These are phyloP conservation scores for Phoenix roebelenii DNA, from an alignment of 176 grass and related monocot genomes.

Conservation along the genomic window DNA sequence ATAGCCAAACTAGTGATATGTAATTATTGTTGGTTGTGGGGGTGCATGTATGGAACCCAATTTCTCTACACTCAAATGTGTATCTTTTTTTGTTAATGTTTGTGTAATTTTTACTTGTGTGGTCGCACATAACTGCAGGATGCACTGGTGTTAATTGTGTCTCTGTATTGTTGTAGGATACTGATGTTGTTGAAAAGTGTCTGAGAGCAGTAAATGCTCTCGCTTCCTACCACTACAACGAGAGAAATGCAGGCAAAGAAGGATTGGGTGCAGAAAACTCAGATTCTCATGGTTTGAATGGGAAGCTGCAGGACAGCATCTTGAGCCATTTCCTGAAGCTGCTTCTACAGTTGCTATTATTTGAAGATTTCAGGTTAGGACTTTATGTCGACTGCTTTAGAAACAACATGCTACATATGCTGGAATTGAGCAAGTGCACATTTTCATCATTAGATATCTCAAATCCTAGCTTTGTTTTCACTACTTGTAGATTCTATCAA, in stretches of 20 bases:
- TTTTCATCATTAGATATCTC: no score
- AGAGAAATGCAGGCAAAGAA: constrained; percentile 56
- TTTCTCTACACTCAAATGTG: no score
- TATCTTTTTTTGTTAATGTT: no score
- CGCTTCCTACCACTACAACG: constrained; percentile 87
- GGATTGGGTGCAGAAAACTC: constrained; percentile 47
- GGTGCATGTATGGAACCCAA: no score
- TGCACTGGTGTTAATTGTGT: constrained; percentile 9
- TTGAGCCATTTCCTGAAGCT: constrained; percentile 72
- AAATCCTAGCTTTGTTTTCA: no score
- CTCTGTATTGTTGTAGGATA: constrained; percentile 48
- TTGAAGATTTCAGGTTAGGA: constrained; percentile 83
- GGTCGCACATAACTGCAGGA: no score
- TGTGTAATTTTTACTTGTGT: no score
- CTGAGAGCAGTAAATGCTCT: constrained; percentile 75
- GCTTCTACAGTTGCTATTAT: constrained; percentile 69
- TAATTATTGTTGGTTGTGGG: no score
- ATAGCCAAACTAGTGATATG: no score
- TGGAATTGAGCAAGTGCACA: no score
- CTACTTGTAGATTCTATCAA: no score
- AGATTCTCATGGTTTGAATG: constrained; percentile 52
- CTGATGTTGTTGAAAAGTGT: constrained; percentile 88
- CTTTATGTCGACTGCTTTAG: background rate
- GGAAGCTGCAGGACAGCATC: constrained; percentile 63
- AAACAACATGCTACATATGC: no score